phyloP scores from a whole-genome alignment of 2,329 filamentous ascomycete species.

The Diaporthe sp. region DNA sequence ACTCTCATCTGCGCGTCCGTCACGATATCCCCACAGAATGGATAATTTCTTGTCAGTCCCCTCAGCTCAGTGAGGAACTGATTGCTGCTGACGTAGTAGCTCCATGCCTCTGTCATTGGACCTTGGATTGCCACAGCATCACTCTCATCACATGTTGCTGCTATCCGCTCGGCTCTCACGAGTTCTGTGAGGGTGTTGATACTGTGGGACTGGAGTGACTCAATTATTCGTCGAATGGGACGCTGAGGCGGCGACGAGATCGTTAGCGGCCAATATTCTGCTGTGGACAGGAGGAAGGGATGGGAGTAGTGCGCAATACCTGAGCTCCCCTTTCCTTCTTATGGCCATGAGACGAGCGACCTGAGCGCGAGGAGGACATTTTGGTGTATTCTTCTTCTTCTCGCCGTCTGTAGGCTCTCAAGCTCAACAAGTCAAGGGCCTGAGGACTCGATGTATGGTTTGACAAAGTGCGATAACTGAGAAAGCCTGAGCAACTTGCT shows the following conservation, averaged over 20 bases:
- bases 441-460: not conserved
- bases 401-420: not conserved
- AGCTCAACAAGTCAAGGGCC: not conserved
- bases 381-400: not conserved
- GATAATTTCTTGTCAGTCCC: slow-evolving; percentile 75
- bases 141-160: slow-evolving; percentile 68
- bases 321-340: slow-evolving; percentile 37
- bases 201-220: slow-evolving; percentile 74
- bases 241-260: slow-evolving; percentile 43
- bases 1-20: slow-evolving; percentile 76
- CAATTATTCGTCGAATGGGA: slow-evolving; percentile 66
- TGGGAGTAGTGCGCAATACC: slow-evolving; percentile 3
- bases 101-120: slow-evolving; percentile 79
- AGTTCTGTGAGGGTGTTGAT: slow-evolving; percentile 81
- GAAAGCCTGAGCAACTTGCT: not conserved
- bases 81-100: slow-evolving; percentile 78
- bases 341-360: slow-evolving; percentile 31
- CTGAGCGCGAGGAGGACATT: slow-evolving; percentile 38
- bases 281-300: not conserved
- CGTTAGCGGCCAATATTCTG: not conserved
- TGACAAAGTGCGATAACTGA: too few species aligned
- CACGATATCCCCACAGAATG: slow-evolving; percentile 74
- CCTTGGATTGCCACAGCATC: slow-evolving; percentile 69
- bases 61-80: slow-evolving; percentile 78
- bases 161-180: slow-evolving; percentile 76